Base-by-base conservation (phyloP, 2,329 filamentous ascomycete genomes). In the Cercospora zeae-maydis region DNA sequence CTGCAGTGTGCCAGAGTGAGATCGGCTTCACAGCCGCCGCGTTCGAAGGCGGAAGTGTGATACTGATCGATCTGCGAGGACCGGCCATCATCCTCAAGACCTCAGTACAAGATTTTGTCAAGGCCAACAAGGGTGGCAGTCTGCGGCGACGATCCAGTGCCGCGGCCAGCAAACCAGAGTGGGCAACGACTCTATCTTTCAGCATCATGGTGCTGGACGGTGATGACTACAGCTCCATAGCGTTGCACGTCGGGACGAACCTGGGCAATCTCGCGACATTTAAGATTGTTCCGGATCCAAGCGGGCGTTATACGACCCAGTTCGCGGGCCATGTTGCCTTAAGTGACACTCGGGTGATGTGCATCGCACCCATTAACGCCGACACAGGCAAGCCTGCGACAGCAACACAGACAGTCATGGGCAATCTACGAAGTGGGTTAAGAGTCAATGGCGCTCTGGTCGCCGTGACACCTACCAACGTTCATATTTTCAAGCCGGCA, bases 201-300 rank as follows among this genome's bases (percentile, higher is more conserved):
- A 92, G 91, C 58, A 91, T 96, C 52, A 88, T 99, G 87, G 96
- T 90, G 2, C 79, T 97, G 3, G 95, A 98, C 47, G 90, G 89
- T n/a, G 93, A 98, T 73, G 85, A 91, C 67, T 99, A 96, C 75
- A 98, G 95, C 1, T 97, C 92, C 72, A 96, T 99, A 61, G 86
- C 89, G 63, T 90, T 95, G 68, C 96, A 98, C 69, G 90, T 96
- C 1, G 95, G 95, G 19, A 98, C 95, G 0, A 93, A 88, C 68
- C 77, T 86, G 31, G 95, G 95, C 42, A 91, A 91, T 70, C 80
- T 98, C 16, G 86, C 88, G 6, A 98, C 93, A 0, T 93, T 98
- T 79, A 97, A 96, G 78, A 82, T 99, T 21, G 79, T 98, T 2
- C 95, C 95, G 0, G 83, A 88, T 13, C 72, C 79, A 9, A 85